phyloP scores from a whole-genome alignment of 148 eudicot species.

The Gaultheria prostrata region DNA sequence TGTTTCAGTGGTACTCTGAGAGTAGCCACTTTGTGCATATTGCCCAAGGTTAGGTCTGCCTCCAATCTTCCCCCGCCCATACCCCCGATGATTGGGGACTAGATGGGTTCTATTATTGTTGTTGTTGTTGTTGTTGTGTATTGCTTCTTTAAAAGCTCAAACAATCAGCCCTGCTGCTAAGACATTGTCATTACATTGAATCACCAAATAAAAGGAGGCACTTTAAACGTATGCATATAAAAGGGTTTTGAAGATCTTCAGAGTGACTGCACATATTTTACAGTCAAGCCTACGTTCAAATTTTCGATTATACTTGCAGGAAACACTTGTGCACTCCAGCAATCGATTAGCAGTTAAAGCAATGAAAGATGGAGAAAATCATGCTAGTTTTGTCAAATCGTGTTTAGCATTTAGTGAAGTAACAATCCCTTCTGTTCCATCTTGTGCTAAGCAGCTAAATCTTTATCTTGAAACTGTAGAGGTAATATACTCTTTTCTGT shows the following conservation, averaged over 20 bases:
- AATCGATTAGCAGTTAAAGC: slow-evolving; percentile 51
- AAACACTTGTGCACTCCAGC: slow-evolving; percentile 63
- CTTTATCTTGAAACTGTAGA: slow-evolving; percentile 77
- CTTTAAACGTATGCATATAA: neutral
- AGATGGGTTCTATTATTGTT: no score
- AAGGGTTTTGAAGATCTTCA: neutral
- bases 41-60: no score
- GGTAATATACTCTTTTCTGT: slow-evolving; percentile 34
- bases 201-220: slow-evolving; percentile 4
- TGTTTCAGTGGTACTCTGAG: no score
- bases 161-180: slow-evolving; percentile 1
- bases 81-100: no score
- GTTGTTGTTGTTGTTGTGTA: no score
- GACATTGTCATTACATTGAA: neutral
- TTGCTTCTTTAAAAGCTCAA: neutral
- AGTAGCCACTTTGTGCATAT: no score
- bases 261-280: slow-evolving; percentile 7
- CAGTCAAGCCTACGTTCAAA: slow-evolving; percentile 6
- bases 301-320: slow-evolving; percentile 38
- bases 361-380: slow-evolving; percentile 35
- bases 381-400: slow-evolving; percentile 50
- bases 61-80: no score
- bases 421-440: slow-evolving; percentile 66
- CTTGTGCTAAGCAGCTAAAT: slow-evolving; percentile 45
- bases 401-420: slow-evolving; percentile 74